Evolutionary conservation across 768 basidiomycete species (phyloP), one percentile per base, ranked within the genome.

Genomic region (Kwoniella sp.): DNA sequence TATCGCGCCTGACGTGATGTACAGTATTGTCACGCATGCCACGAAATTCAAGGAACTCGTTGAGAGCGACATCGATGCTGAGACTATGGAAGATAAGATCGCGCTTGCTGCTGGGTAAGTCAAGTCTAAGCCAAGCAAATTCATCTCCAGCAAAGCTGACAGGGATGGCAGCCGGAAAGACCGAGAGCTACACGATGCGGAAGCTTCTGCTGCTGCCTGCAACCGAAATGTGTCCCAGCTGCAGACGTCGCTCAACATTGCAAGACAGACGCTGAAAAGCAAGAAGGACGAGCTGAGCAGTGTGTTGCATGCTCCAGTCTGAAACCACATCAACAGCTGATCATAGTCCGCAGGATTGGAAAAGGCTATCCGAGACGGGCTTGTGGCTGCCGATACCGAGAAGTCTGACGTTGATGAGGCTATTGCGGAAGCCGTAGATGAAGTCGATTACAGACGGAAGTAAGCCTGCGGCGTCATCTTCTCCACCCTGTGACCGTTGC

Each of bases 1-100:
- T n/a, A 5, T 7, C n/a, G n/a, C n/a, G n/a, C n/a, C n/a, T n/a
- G n/a, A n/a, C n/a, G n/a, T 34, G 9, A 28, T 12, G 9, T 15
- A 17, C 52, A 95, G 92, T 44, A 73, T 91, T 17, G 81, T 84
- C 22, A 70, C 79, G 40, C 80, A 80, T 43, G 81, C 80, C 38
- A 71, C 75, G 42, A 85, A 83, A 67, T 86, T 84, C 64, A 81
- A 79, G 32, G 82, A 84, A 54, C 69, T 88, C 9, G 76, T 84
- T n/a, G 84, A 83, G 12, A 75, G 74, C 34, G 81, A 85, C 32
- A 77, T 83, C 0, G 77, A 78, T 5, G 75, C 78, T 1, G 83
- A 83, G 8, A 82, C 79, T 0, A 85, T 93, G 77, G 90, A 93
- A 60, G 78, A 77, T 15, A 85, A 87, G 50, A 78, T 88, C 5